phyloP scores from a whole-genome alignment of 192 early-diverging fungal species.

The Globomyces pollinis-pini region DNA sequence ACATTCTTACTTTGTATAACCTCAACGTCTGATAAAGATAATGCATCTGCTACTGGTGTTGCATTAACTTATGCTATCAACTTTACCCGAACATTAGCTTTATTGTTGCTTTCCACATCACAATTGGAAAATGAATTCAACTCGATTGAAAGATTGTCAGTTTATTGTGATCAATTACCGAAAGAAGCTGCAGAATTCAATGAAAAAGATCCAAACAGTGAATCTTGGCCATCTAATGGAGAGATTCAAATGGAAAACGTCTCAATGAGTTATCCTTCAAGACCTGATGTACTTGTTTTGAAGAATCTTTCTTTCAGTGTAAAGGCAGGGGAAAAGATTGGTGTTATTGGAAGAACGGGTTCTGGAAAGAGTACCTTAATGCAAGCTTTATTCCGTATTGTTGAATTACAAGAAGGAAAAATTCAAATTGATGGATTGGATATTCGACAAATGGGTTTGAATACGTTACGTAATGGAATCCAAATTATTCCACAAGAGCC shows the following conservation, averaged over 20 bases:
- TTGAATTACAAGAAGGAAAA: constrained; percentile 42
- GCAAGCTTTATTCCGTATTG: constrained; percentile 52
- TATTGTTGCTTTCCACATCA: not conserved
- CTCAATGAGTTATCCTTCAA: constrained; percentile 46
- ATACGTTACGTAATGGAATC: constrained; percentile 25
- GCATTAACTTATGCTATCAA: constrained; percentile 2
- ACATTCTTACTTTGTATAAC: not conserved
- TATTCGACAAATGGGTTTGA: constrained; percentile 32
- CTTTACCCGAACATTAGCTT: not conserved
- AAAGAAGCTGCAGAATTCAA: constrained; percentile 11
- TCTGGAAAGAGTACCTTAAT: constrained; percentile 65
- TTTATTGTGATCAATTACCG: constrained; percentile 16
- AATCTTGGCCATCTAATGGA: constrained; percentile 22
- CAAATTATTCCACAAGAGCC: constrained; percentile 55
- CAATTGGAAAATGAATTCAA: constrained; percentile 15
- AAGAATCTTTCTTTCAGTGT: constrained; percentile 61
- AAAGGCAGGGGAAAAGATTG: constrained; percentile 65
- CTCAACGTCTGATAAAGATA: not conserved
- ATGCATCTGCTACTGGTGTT: not conserved
- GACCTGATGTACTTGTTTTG: constrained; percentile 53
- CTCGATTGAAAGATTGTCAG: constrained; percentile 19
- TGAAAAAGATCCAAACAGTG: constrained; percentile 16
- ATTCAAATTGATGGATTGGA: constrained; percentile 60
- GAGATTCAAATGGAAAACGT: constrained; percentile 55
- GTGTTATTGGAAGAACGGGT: constrained; percentile 77